A percentile compares a stretch with the other conserved stretches of the same genome.
Conservation (phyloP, 164 flowering plant genomes). For the Pachysandra terminalis region DNA sequence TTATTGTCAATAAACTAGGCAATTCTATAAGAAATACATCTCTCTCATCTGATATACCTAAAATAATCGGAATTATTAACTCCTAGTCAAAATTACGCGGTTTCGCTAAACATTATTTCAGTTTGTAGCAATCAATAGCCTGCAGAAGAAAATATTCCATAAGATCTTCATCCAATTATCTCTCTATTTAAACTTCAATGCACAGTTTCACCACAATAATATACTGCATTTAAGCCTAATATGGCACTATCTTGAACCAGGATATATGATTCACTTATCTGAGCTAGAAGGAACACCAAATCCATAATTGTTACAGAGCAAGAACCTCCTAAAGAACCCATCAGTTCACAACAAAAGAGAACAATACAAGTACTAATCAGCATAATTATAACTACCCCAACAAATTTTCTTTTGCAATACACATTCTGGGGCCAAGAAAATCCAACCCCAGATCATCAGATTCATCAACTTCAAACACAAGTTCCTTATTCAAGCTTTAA, state of each 20-base stretch:
- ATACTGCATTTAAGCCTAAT: neutral
- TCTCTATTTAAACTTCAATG: too few relatives aligned
- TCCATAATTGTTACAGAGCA: neutral
- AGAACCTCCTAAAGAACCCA: neutral
- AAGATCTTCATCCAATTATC: too few relatives aligned
- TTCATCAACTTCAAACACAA: neutral
- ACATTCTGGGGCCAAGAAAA: neutral
- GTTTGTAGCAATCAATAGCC: too few relatives aligned
- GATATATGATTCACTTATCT: neutral
- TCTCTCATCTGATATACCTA: too few relatives aligned
- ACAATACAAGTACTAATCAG: neutral
- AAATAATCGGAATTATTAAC: too few relatives aligned
- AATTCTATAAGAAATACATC: too few relatives aligned
- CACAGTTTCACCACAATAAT: too few relatives aligned
- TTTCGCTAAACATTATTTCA: too few relatives aligned
- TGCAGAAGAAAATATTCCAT: too few relatives aligned
- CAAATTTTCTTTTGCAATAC: neutral
- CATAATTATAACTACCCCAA: neutral
- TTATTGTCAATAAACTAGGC: too few relatives aligned
- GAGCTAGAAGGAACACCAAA: neutral
- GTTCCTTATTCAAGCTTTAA: neutral
- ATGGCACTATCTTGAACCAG: neutral
- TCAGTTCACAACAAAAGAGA: too few relatives aligned
- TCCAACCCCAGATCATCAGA: constrained; percentile 6
- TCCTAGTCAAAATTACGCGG: too few relatives aligned